These are phyloP conservation scores for Iodosphaeria phyllophila DNA, from an alignment of 2,329 filamentous ascomycete genomes.

Conservation along the genomic window DNA sequence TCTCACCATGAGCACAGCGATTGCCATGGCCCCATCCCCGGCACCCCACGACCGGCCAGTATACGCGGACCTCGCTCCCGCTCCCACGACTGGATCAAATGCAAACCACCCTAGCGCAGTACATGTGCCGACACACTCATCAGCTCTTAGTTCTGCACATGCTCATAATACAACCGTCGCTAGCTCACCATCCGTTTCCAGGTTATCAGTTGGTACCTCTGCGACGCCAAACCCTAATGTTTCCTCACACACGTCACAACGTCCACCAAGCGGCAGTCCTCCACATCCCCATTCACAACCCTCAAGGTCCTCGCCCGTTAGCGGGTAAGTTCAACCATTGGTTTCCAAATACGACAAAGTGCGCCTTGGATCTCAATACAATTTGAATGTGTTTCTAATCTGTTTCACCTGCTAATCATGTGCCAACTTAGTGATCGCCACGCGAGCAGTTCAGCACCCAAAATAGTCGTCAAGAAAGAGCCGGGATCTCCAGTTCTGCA, in stretches of 20 bases:
- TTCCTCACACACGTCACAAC: conserved; percentile 20
- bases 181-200: no score
- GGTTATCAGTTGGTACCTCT: conserved; percentile 15
- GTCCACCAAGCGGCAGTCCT: conserved; percentile 35
- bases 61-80: conserved; percentile 30
- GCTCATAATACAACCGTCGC: no score
- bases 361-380: no score
- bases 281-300: conserved; percentile 16
- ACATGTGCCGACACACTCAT: no score
- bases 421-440: conserved; percentile 6
- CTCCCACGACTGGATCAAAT: no score
- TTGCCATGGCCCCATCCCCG: conserved; percentile 50
- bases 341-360: no score
- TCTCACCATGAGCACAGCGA: conserved; percentile 44
- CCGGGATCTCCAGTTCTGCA: conserved; percentile 62
- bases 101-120: no score
- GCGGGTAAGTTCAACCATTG: conserved; percentile 37
- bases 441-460: conserved; percentile 25
- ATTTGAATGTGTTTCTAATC: conserved; percentile 3
- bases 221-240: conserved; percentile 23
- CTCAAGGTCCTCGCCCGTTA: conserved; percentile 36
- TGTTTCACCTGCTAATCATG: conserved; percentile 4
- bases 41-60: conserved; percentile 44
- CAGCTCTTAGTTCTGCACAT: no score
- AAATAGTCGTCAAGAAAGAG: conserved; percentile 94